Percentiles rank a stretch among this genome's conserved stretches.
These are phyloP conservation scores for Aspergillus sp. DNA, from an alignment of 2,329 filamentous ascomycete genomes.

Conservation along the genomic window DNA sequence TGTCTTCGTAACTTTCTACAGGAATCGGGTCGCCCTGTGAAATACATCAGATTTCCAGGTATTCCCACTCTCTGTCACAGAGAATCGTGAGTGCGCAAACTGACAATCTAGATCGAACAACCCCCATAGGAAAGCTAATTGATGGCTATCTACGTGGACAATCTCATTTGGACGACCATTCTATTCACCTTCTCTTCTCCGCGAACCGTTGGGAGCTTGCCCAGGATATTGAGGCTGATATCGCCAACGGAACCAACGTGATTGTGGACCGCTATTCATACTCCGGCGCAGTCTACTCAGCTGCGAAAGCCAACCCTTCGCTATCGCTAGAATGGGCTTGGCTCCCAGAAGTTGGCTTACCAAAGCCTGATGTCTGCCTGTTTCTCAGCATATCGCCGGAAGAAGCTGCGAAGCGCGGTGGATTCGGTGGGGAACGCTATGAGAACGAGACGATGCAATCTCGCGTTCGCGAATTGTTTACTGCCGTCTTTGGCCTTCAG, in stretches of 20 bases:
- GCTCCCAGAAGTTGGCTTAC: constrained; percentile 79
- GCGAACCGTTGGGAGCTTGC: constrained; percentile 83
- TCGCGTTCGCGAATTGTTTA: constrained; percentile 74
- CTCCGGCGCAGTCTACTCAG: constrained; percentile 88
- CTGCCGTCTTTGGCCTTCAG: constrained; percentile 48
- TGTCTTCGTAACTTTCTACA: constrained; percentile 59
- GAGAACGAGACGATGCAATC: constrained; percentile 82
- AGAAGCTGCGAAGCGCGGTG: constrained; percentile 73
- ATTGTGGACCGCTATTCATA: constrained; percentile 94
- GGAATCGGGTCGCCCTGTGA: constrained; percentile 52
- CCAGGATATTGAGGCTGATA: constrained; percentile 42
- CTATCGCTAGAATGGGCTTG: constrained; percentile 78
- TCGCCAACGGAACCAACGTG: constrained; percentile 70
- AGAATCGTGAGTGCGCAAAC: neutral
- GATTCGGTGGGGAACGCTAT: constrained; percentile 86
- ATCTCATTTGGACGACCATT: constrained; percentile 77
- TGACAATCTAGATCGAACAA: constrained; percentile 66
- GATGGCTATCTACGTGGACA: constrained; percentile 75
- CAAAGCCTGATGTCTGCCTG: constrained; percentile 80
- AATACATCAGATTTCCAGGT: constrained; percentile 68
- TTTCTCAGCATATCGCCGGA: constrained; percentile 81
- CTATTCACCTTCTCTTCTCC: constrained; percentile 85
- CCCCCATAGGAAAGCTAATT: constrained; percentile 84
- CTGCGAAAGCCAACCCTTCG: constrained; percentile 74
- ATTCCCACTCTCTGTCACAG: neutral